Evolutionary conservation across 2,329 filamentous ascomycete species (phyloP).

Genomic region (Penicillium sp.): DNA sequence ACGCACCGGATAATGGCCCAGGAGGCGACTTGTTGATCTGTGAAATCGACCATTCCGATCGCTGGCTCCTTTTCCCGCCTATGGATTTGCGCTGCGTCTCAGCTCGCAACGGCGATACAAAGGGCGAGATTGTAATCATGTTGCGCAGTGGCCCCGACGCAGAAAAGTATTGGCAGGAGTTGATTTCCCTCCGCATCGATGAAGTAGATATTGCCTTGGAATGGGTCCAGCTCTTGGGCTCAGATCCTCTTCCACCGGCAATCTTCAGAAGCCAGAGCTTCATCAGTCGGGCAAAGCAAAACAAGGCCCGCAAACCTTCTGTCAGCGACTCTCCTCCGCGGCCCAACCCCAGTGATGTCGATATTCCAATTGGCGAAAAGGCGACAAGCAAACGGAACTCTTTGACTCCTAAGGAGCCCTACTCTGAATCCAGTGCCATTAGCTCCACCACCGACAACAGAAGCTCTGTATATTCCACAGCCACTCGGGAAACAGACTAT

Average conservation of each 20-base stretch:
- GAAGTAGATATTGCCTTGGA: slow-evolving; percentile 73
- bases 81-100: slow-evolving; percentile 69
- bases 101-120: slow-evolving; percentile 67
- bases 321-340: slow-evolving; percentile 20
- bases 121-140: slow-evolving; percentile 77
- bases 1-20: slow-evolving; percentile 59
- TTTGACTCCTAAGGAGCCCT: slow-evolving; percentile 25
- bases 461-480: slow-evolving; percentile 28
- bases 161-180: slow-evolving; percentile 70
- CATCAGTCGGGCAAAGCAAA: slow-evolving; percentile 40
- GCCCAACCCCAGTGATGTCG: slow-evolving; percentile 49
- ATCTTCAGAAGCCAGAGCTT: slow-evolving; percentile 54
- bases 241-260: slow-evolving; percentile 57
- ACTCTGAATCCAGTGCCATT: slow-evolving; percentile 31
- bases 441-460: slow-evolving; percentile 27
- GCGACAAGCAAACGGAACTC: slow-evolving; percentile 42
- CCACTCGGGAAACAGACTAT: slow-evolving; percentile 34
- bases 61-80: slow-evolving; percentile 89
- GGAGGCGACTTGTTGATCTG: slow-evolving; percentile 85
- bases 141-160: slow-evolving; percentile 62
- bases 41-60: slow-evolving; percentile 70
- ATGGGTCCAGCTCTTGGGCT: slow-evolving; percentile 82
- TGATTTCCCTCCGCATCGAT: slow-evolving; percentile 70
- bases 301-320: slow-evolving; percentile 25
- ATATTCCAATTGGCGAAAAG: slow-evolving; percentile 59